Evolutionary conservation across 176 grass and related monocot genomes (phyloP), one percentile per base, ranked within the genome.

Genomic region (Bonia amplexicaulis): DNA sequence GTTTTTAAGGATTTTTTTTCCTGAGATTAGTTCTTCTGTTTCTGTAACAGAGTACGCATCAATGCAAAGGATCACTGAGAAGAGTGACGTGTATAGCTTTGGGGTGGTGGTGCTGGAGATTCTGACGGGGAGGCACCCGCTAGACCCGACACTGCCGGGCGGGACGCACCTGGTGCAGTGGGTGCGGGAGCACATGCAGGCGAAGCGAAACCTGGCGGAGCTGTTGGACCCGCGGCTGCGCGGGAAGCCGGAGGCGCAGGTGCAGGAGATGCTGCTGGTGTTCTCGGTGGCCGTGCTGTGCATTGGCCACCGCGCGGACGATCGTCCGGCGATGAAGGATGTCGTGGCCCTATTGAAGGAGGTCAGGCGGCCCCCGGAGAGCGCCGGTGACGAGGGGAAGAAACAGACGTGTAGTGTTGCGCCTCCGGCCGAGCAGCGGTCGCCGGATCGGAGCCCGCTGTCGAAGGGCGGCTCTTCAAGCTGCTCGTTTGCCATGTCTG

Each of bases 71-170:
- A 92, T 95, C 31, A 95, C 77, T 9, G 93, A 93, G 86, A 98
- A 98, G 73, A 95, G 93, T 25, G 96, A 98, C 55, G 93, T 98
- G 65, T 98, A 95, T 84, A 98, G 96, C 84, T 98, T 95, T 55
- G 96, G 96, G 11, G 91, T 98, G 35, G 93, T 98, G 63, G 1
- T 92, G 74, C 89, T 98, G 15, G 96, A 98, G 86, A 78, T 94
- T 7, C 83, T 98, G 79, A 95, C 96, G 51, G 93, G 96, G 35
- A 48, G 89, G 80, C 96, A 98, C 74, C 93, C 96, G 3, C 72
- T 98, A 76, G 96, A 98, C 81, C 91, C 93, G 35, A 64, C 93
- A 66, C 85, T 98, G 37, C 80, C 96, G 0, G 96, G 90, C 29
- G 96, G 96, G 3, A 69, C 84, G 16, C 89, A 98, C 71, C 85